Conservation (phyloP, 2,329 filamentous ascomycete genomes). For the Hymenoscyphus scutula region DNA sequence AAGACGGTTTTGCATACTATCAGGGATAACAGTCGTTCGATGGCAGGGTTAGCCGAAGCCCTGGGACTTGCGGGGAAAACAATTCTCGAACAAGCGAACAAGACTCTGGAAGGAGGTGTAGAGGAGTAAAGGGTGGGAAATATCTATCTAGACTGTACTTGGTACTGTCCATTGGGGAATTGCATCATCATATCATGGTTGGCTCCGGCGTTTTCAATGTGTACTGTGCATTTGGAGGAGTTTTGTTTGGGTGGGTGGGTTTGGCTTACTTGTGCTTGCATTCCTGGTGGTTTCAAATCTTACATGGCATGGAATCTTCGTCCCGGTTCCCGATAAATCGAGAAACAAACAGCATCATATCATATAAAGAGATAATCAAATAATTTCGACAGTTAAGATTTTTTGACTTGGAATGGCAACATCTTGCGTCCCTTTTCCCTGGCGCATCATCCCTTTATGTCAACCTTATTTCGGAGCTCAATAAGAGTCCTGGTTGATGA, state of each 20-base stretch:
- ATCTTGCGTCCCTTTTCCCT: no score
- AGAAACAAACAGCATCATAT: no score
- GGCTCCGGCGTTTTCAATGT: neutral
- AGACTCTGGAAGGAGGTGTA: slow-evolving; percentile 15
- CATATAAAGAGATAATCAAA: no score
- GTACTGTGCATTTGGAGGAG: neutral
- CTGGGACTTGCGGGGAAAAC: slow-evolving; percentile 24
- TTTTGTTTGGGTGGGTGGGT: neutral
- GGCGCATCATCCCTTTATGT: no score
- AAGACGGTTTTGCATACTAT: slow-evolving; percentile 29
- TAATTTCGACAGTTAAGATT: no score
- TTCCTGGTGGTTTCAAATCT: neutral
- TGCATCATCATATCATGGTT: neutral
- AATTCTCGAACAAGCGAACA: slow-evolving; percentile 25
- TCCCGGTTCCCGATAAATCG: no score
- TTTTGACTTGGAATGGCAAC: no score
- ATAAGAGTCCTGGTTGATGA: no score
- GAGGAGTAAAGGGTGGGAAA: neutral
- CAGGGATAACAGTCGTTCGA: slow-evolving; percentile 29
- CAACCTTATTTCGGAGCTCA: no score
- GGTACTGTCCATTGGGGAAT: neutral
- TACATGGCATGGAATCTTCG: no score
- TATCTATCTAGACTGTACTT: neutral
- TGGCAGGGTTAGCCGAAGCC: slow-evolving; percentile 29
- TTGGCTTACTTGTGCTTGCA: neutral